phyloP scores from a whole-genome alignment of 148 eudicot species.

The Spergularia bocconei region DNA sequence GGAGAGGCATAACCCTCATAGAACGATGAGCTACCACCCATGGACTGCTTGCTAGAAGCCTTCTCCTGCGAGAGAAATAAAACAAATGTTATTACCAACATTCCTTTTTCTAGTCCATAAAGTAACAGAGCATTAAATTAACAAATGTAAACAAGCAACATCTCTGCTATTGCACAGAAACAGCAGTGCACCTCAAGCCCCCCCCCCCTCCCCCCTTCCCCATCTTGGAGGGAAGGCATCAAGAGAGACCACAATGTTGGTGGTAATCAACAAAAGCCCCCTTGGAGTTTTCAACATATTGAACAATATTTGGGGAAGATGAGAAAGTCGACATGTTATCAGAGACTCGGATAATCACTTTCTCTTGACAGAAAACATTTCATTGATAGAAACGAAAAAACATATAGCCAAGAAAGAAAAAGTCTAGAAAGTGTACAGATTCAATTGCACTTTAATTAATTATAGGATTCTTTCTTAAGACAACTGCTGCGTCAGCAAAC shows the following conservation, averaged over 20 bases:
- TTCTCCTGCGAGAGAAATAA: constrained; percentile 48
- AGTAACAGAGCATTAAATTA: not conserved
- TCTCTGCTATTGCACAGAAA: not conserved
- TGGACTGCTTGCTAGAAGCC: constrained; percentile 51
- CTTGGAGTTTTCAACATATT: not conserved
- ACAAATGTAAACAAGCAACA: not conserved
- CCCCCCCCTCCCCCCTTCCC: not conserved
- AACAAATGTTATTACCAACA: not conserved
- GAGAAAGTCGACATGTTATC: too few relatives aligned
- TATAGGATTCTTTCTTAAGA: too few relatives aligned
- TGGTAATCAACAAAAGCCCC: not conserved
- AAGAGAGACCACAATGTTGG: not conserved
- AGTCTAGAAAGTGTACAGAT: too few relatives aligned
- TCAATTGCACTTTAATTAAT: too few relatives aligned
- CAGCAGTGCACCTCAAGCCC: not conserved
- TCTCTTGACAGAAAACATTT: too few relatives aligned
- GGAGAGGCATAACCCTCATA: constrained; percentile 68
- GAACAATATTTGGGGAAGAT: not conserved
- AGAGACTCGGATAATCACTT: too few relatives aligned
- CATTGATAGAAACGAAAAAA: too few relatives aligned
- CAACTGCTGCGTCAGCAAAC: too few relatives aligned
- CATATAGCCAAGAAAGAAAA: too few relatives aligned
- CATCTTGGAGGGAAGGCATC: not conserved
- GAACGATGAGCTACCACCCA: constrained; percentile 45
- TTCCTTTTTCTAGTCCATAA: not conserved